Conservation (phyloP, 208 protist species). For the Acanthamoeba triangularis region DNA sequence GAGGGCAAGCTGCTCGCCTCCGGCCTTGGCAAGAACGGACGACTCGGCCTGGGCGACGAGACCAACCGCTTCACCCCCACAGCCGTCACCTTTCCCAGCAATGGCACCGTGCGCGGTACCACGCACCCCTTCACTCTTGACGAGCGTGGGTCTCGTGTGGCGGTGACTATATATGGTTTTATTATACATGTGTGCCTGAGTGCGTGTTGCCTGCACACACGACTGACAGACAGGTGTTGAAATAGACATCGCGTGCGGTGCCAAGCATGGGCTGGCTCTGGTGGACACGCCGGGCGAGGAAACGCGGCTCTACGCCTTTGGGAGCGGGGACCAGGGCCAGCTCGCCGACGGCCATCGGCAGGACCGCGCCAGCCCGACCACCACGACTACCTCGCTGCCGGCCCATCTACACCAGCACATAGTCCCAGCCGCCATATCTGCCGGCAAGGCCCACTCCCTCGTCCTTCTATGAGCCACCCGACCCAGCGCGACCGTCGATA, state of each 20-base stretch:
- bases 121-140: background rate
- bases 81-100: background rate
- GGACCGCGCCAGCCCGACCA: background rate
- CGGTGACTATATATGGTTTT: too few species aligned
- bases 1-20: background rate
- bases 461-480: background rate
- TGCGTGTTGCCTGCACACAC: background rate
- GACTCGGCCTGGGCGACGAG: background rate
- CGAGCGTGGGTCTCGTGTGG: background rate
- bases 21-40: background rate
- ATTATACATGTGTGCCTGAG: background rate
- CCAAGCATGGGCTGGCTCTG: constrained; percentile 9
- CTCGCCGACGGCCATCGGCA: background rate
- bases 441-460: background rate
- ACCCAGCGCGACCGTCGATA: too few species aligned
- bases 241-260: background rate
- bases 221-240: too few species aligned
- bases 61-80: background rate
- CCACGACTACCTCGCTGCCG: background rate
- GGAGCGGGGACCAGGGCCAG: background rate
- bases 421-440: background rate
- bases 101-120: constrained; percentile 1
- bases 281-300: background rate
- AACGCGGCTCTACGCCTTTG: background rate
- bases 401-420: background rate